These are phyloP conservation scores for Crithidia bombi DNA, from an alignment of 208 protist species.

Conservation along the genomic window DNA sequence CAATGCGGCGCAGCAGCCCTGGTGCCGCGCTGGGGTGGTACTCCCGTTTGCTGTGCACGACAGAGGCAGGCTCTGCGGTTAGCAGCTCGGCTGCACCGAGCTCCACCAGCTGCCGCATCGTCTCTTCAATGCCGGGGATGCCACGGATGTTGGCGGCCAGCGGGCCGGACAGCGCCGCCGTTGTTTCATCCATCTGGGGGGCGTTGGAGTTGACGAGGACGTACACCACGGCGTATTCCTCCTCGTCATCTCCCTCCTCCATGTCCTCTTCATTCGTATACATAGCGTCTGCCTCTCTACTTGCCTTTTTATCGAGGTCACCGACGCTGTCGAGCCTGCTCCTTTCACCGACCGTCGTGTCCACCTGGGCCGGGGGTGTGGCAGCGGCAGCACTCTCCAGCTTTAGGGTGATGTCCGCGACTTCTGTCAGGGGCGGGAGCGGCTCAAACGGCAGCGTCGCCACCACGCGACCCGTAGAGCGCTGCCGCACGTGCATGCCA, in stretches of 20 bases:
- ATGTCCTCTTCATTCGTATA: background rate
- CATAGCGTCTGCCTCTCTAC: background rate
- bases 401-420: conserved; percentile 5
- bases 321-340: no score
- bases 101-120: conserved; percentile 62
- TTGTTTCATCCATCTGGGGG: conserved; percentile 5
- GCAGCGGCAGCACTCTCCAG: background rate
- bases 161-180: conserved; percentile 10
- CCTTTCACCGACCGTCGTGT: no score
- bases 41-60: conserved; percentile 29
- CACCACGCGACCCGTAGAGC: conserved; percentile 53
- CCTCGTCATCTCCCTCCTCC: conserved; percentile 10
- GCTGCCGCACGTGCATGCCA: conserved; percentile 58
- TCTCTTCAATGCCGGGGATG: conserved; percentile 35
- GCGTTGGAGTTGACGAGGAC: conserved; percentile 34
- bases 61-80: conserved; percentile 33
- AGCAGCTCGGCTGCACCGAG: conserved; percentile 77
- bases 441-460: conserved; percentile 81
- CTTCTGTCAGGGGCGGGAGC: conserved; percentile 28
- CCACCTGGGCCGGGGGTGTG: background rate
- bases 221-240: conserved; percentile 26
- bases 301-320: no score
- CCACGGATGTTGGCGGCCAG: conserved; percentile 5
- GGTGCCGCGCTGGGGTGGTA: conserved; percentile 62
- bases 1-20: conserved; percentile 47